Conservation (phyloP, 2,329 filamentous ascomycete genomes). For the Dactylellina cionopaga region DNA sequence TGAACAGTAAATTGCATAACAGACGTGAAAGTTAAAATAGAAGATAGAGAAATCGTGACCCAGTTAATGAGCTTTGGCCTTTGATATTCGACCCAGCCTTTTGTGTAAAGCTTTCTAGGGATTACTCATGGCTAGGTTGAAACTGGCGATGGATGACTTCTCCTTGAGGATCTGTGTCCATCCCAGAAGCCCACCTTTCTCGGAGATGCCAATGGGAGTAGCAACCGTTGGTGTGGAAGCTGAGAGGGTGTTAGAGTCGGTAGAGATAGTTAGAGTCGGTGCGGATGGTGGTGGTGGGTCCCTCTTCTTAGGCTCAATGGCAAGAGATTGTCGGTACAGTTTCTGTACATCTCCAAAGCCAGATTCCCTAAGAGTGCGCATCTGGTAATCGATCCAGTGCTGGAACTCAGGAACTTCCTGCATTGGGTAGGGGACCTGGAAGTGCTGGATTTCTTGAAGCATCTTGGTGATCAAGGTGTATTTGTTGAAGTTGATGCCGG, state of each 20-base stretch:
- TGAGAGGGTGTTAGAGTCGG: conserved; percentile 18
- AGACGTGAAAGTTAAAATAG: background rate
- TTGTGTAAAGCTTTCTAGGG: conserved; percentile 45
- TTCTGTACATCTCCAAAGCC: conserved; percentile 68
- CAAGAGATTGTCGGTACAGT: conserved; percentile 83
- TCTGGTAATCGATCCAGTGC: conserved; percentile 87
- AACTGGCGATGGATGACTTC: conserved; percentile 59
- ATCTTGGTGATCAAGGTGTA: conserved; percentile 93
- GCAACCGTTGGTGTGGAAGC: conserved; percentile 28
- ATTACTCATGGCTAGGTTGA: conserved; percentile 50
- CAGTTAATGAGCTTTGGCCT: background rate
- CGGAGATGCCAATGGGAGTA: conserved; percentile 59
- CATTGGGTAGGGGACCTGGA: conserved; percentile 91
- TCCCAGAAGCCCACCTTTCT: conserved; percentile 66
- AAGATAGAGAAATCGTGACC: conserved; percentile 14
- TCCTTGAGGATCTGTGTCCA: conserved; percentile 64
- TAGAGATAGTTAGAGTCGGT: conserved; percentile 54
- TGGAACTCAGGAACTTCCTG: conserved; percentile 86
- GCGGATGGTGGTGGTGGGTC: conserved; percentile 55
- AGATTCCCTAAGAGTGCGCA: conserved; percentile 75
- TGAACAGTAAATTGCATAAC: background rate
- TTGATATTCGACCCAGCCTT: background rate
- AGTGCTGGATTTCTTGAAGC: conserved; percentile 92
- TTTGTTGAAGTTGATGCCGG: conserved; percentile 98
- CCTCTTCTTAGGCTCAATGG: conserved; percentile 79